phyloP scores from a whole-genome alignment of 106 monocot species.

The Chionographis japonica region DNA sequence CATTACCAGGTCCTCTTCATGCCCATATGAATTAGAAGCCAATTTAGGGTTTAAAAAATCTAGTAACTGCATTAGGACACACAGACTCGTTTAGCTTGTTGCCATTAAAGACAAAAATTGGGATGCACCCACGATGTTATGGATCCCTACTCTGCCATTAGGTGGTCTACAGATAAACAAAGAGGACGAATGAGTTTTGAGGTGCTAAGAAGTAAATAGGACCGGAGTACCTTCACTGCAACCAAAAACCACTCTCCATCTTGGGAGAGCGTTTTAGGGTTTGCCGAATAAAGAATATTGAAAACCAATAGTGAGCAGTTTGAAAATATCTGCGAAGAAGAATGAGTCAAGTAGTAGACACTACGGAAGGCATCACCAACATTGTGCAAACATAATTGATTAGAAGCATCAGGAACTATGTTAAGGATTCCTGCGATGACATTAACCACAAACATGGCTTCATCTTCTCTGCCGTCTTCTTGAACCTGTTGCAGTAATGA shows the following conservation, averaged over 20 bases:
- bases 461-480: conserved; percentile 46
- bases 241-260: conserved; percentile 58
- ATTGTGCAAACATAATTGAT: conserved; percentile 43
- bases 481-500: conserved; percentile 42
- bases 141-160: too few species aligned
- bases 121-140: not conserved
- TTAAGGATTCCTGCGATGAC: conserved; percentile 50
- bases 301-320: conserved; percentile 45
- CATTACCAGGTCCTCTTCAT: conserved; percentile 42
- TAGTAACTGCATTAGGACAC: conserved; percentile 50
- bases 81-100: conserved; percentile 5
- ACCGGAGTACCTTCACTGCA: conserved; percentile 54
- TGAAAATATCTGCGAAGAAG: conserved; percentile 19
- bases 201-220: too few species aligned
- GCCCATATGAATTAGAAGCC: conserved; percentile 22
- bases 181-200: too few species aligned
- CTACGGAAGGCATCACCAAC: conserved; percentile 32
- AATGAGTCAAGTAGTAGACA: conserved; percentile 27
- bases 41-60: conserved; percentile 37
- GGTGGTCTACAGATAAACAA: too few species aligned
- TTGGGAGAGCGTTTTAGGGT: conserved; percentile 19
- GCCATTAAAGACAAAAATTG: not conserved
- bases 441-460: conserved; percentile 38
- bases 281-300: conserved; percentile 51
- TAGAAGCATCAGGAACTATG: conserved; percentile 57